A percentile compares a stretch with the other conserved stretches of the same genome.
These are phyloP conservation scores for Cyclotella atomus DNA, from an alignment of 108 stramenopile species.

Conservation along the genomic window DNA sequence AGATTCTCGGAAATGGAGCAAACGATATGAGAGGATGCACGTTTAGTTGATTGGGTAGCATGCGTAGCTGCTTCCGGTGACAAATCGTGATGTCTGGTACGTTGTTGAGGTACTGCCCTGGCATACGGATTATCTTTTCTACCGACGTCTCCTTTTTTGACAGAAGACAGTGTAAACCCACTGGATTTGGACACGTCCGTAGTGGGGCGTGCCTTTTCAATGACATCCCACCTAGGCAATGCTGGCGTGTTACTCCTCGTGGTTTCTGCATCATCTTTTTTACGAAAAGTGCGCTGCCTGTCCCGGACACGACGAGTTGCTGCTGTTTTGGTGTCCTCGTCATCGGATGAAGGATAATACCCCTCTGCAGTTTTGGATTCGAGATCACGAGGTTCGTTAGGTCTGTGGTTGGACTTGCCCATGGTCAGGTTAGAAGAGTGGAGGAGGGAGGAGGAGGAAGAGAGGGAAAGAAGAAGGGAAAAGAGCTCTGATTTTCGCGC, in stretches of 20 bases:
- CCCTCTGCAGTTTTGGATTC: conserved; percentile 22
- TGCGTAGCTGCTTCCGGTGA: background rate
- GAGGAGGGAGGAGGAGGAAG: too few species aligned
- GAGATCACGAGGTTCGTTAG: conserved; percentile 12
- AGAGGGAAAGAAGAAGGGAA: too few species aligned
- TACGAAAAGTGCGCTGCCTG: background rate
- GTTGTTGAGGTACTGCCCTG: background rate
- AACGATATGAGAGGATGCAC: conserved; percentile 58
- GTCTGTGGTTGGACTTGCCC: background rate
- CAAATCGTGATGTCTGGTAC: background rate
- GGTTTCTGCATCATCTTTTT: background rate
- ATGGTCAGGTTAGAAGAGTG: background rate
- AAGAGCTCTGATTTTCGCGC: too few species aligned
- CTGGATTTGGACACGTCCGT: conserved; percentile 32
- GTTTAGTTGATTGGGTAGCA: conserved; percentile 4
- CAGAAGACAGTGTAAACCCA: conserved; percentile 42
- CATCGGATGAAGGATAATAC: conserved; percentile 30
- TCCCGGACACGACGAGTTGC: background rate
- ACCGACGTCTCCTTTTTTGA: background rate
- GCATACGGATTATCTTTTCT: conserved; percentile 8
- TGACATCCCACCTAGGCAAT: conserved; percentile 29
- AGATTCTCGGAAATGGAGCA: conserved; percentile 87
- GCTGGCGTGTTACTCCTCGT: conserved; percentile 18
- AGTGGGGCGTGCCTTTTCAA: background rate
- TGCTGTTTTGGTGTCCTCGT: background rate